Evolutionary conservation across 148 eudicot genomes (phyloP).

Genomic region (Heliosperma pusillum): DNA sequence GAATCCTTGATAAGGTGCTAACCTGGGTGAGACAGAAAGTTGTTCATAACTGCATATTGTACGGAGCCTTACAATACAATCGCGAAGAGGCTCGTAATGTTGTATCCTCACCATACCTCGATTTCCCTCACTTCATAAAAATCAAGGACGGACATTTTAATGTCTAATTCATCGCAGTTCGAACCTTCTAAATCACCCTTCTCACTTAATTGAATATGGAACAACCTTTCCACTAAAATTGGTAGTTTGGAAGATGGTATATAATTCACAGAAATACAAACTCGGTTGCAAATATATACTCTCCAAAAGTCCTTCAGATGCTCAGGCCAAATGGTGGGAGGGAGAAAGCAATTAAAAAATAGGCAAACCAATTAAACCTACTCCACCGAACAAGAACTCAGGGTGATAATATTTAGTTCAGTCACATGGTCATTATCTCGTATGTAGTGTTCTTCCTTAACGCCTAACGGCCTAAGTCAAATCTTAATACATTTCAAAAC

Average conservation of each 20-base stretch:
- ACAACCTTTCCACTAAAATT: not conserved
- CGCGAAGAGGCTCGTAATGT: not conserved
- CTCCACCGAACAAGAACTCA: not conserved
- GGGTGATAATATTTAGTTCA: not conserved
- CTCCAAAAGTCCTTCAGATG: not conserved
- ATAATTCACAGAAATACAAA: not conserved
- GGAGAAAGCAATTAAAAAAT: not conserved
- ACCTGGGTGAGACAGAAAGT: no score
- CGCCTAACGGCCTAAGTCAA: not conserved
- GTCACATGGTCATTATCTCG: not conserved
- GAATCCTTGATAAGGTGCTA: no score
- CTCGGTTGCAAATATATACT: no score
- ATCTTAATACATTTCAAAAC: not conserved
- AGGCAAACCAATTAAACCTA: not conserved
- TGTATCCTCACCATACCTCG: no score
- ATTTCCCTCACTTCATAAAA: no score
- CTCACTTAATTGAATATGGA: not conserved
- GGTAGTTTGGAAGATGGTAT: not conserved
- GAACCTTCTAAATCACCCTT: not conserved
- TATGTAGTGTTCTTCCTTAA: not conserved
- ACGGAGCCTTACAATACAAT: no score
- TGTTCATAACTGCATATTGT: no score
- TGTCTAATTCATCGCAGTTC: not conserved
- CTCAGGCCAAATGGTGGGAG: not conserved
- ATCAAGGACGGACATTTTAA: not conserved